Conservation (phyloP, 202 grass and related monocot species). For the Brachypodium distachyon region DNA sequence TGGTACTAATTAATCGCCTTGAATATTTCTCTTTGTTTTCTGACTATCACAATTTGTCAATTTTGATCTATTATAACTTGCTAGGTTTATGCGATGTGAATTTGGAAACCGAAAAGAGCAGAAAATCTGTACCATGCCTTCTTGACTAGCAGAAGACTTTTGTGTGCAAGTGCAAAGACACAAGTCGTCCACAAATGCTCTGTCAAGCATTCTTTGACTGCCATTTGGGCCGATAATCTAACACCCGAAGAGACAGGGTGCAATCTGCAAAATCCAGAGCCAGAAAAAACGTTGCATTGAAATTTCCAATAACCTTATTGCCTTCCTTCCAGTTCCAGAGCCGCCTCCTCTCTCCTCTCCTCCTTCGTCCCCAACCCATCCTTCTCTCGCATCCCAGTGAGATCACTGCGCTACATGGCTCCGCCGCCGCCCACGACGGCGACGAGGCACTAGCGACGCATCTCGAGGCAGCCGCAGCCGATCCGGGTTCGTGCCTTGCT, state of each 20-base stretch:
- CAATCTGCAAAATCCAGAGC: constrained; percentile 24
- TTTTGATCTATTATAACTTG: too few relatives aligned
- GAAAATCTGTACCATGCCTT: too few relatives aligned
- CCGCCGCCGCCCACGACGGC: constrained; percentile 15
- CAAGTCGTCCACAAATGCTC: too few relatives aligned
- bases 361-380: not conserved
- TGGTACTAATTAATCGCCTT: too few relatives aligned
- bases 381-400: not conserved
- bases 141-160: too few relatives aligned
- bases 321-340: too few relatives aligned
- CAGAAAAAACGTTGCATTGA: not conserved
- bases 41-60: too few relatives aligned
- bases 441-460: constrained; percentile 15
- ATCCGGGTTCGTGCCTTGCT: constrained; percentile 23
- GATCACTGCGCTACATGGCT: constrained; percentile 37
- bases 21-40: too few relatives aligned
- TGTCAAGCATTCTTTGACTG: not conserved
- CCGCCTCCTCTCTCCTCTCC: not conserved
- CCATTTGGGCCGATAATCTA: too few relatives aligned
- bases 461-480: not conserved
- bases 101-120: too few relatives aligned
- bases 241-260: constrained; percentile 2
- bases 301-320: constrained; percentile 6
- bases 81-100: too few relatives aligned
- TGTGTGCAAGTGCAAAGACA: too few relatives aligned